Evolutionary conservation across 2,329 filamentous ascomycete species (phyloP), one percentile per base, ranked within the genome.

Genomic region (Paracoccidioides lutzii): DNA sequence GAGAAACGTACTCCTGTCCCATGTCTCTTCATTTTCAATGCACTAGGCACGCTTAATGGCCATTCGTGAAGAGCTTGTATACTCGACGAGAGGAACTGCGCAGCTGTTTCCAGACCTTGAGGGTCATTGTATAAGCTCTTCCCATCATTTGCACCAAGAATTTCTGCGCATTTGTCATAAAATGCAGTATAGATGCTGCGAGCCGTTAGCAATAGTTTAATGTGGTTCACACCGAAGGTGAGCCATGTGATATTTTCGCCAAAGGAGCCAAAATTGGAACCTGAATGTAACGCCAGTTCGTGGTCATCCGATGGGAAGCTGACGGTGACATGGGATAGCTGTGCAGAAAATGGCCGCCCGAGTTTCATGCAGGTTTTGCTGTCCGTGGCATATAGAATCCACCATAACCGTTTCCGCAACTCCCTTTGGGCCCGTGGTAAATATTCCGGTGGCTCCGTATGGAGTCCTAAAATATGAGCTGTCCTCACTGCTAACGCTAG

Each of bases 371-470:
- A 69, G 2, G 65, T 70, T 60, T 77, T 77, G 57, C 66, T 71
- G 52, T 81, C 79, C 14, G 79, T 63, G 0, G 68, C 65, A 61
- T 73, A 80, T 1, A 81, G 60, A 0, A 64, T 65, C 77, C 77
- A 81, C 78, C 78, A 81, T 10, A 81, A 57, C 0, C 77, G 69
- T 59, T 73, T 76, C 4, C 75, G 73, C 57, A 78, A 63, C 59
- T 79, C 76, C 15, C 69, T 60, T 51, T 75, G 64, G 0, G 57
- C 52, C 3, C 55, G 58, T 0, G 72, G 63, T 51, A 75, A 57
- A 50, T 63, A 58, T 7, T 58, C 55, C 0, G 71, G 65, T 0
- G 77, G 76, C 35, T 79, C 75, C 0, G 72, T 60, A 62, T 79
- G 76, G 3, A 80, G 65, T 0, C 77, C 76, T 0, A 79, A 63